Evolutionary conservation across 768 basidiomycete genomes (phyloP).

Genomic region (Trametes coccinea): DNA sequence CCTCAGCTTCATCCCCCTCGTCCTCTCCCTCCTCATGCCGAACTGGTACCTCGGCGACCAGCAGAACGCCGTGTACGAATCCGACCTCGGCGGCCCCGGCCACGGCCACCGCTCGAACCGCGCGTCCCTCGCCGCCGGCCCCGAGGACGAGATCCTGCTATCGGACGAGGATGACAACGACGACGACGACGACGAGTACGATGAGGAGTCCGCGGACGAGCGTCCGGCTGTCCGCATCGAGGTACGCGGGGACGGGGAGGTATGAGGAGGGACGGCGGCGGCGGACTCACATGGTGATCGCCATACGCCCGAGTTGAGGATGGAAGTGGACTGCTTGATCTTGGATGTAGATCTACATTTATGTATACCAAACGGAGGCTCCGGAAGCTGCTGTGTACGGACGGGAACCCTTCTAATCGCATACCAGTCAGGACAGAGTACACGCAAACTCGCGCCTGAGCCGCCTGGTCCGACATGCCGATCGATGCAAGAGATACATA

Average conservation of each 20-base stretch:
- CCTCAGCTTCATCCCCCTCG: conserved; percentile 55
- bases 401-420: conserved; percentile 1
- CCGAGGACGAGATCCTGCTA: neutral
- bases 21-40: conserved; percentile 58
- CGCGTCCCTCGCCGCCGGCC: neutral
- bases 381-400: neutral
- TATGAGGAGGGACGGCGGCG: neutral
- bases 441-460: too few species aligned
- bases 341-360: conserved; percentile 12
- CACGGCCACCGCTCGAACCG: neutral
- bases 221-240: too few species aligned
- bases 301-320: too few species aligned
- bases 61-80: conserved; percentile 67
- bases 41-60: conserved; percentile 66
- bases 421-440: neutral
- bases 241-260: neutral
- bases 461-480: too few species aligned
- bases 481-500: too few species aligned
- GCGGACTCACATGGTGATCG: too few species aligned
- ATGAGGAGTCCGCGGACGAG: too few species aligned
- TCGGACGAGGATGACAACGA: conserved; percentile 1
- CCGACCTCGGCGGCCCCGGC: conserved; percentile 14
- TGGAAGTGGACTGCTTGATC: neutral
- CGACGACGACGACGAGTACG: neutral
- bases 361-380: conserved; percentile 14